Percentiles rank a stretch among this genome's conserved stretches.
These are phyloP conservation scores for Pseudisothecium myosuroides DNA, from an alignment of 225 moss, liverwort and hornwort genomes.

Conservation along the genomic window DNA sequence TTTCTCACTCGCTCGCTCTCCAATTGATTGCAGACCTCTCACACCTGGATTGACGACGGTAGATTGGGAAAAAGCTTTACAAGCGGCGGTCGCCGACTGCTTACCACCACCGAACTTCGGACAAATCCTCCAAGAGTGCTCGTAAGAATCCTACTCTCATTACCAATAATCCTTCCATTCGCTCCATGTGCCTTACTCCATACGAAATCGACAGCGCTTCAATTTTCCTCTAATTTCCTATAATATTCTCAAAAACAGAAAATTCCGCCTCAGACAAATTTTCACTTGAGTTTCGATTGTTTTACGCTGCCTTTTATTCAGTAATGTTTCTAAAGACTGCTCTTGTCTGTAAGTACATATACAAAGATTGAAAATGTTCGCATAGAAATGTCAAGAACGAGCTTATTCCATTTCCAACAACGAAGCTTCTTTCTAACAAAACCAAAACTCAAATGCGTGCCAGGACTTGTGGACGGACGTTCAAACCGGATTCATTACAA, in stretches of 20 bases:
- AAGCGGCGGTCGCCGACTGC: slow-evolving; percentile 39
- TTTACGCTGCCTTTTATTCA: too few relatives aligned
- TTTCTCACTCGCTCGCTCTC: neutral
- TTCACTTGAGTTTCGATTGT: neutral
- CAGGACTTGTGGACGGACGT: slow-evolving; percentile 72
- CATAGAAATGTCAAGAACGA: neutral
- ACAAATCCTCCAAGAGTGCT: slow-evolving; percentile 63
- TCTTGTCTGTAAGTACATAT: neutral
- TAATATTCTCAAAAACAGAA: neutral
- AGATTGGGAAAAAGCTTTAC: slow-evolving; percentile 78
- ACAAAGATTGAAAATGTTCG: neutral
- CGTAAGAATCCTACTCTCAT: slow-evolving; percentile 23
- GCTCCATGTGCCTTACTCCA: neutral
- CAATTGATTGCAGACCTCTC: slow-evolving; percentile 37
- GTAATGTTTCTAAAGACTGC: neutral
- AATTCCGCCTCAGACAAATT: neutral
- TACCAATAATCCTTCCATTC: neutral
- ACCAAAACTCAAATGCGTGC: neutral
- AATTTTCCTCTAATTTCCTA: neutral
- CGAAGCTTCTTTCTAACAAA: neutral
- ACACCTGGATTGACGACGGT: slow-evolving; percentile 54
- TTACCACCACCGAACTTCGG: slow-evolving; percentile 65
- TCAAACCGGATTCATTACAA: slow-evolving; percentile 83
- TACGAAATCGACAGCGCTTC: neutral
- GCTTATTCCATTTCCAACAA: neutral